Evolutionary conservation across 148 eudicot species (phyloP), one percentile per base, ranked within the genome.

Genomic region (Cornus kousa): DNA sequence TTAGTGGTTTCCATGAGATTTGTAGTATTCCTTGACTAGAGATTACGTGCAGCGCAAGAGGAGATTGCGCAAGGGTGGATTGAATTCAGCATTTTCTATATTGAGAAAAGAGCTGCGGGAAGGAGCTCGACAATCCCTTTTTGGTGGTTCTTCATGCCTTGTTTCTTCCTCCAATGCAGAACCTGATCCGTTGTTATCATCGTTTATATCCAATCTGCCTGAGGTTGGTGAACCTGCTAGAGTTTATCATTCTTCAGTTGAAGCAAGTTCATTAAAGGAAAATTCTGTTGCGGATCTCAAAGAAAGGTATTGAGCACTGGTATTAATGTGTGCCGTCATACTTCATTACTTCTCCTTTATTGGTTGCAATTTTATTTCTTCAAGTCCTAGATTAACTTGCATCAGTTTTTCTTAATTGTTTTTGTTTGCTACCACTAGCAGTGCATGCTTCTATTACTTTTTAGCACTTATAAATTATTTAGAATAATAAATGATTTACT

Each of bases 1-100:
- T 1, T 22, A 9, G 37, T 32, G 53, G 48, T 50, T 39, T 64
- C 65, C 68, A 24, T n/a, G 22, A 35, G 28, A 57, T 43, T 59
- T 7, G 28, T 72, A 24, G 17, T 82, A 67, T 83, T 80, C 97
- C 92, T 92, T 96, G 82, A 96, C 97, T 75, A 37, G 77, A 77
- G 17, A 57, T 73, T 80, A 96, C 98, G 89, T 94, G 80, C 98
- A 92, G 80, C 94, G 99, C 53, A 94, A 82, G 83, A 91, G 98
- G 81, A 91, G 94, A 81, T 80, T 72, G 5, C 94, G 98, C 0
- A 87, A 85, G 81, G 88, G 90, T 35, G 88, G 87, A 50, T 79
- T 95, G 43, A 91, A 83, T 81, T 87, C 89, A 76, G 79, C 93
- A 85, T 81, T 93, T 71, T 83, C 86, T 74, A 75, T 88, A 66